Conservation (phyloP, 805 yeast genomes). For the Wilhelminamyces savonicus region DNA sequence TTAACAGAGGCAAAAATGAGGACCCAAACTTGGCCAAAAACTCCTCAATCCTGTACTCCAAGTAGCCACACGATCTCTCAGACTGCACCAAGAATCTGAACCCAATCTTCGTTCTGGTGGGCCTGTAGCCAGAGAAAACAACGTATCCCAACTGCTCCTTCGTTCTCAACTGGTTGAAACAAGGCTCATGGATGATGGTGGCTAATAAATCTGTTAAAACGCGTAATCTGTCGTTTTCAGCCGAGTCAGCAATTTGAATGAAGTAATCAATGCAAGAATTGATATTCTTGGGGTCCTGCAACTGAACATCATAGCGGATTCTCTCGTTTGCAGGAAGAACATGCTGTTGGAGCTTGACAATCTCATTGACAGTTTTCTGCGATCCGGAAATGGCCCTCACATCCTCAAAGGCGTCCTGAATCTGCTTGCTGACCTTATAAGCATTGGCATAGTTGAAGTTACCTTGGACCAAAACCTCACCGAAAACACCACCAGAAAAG, state of each 20-base stretch:
- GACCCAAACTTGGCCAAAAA: slow-evolving; percentile 48
- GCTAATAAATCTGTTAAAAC: slow-evolving; percentile 59
- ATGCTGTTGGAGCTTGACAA: slow-evolving; percentile 28
- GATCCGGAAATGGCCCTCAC: slow-evolving; percentile 13
- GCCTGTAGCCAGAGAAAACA: slow-evolving; percentile 71
- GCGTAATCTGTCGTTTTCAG: slow-evolving; percentile 21
- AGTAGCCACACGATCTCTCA: slow-evolving; percentile 66
- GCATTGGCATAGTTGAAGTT: slow-evolving; percentile 56
- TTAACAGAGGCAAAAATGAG: slow-evolving; percentile 40
- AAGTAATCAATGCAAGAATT: slow-evolving; percentile 82
- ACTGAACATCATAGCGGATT: slow-evolving; percentile 40
- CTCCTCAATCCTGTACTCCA: slow-evolving; percentile 69
- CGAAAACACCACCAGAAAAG: slow-evolving; percentile 52
- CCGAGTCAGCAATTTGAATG: slow-evolving; percentile 53
- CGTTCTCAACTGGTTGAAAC: slow-evolving; percentile 84
- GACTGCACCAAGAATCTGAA: slow-evolving; percentile 76
- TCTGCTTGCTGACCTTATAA: slow-evolving; percentile 36
- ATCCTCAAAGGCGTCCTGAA: slow-evolving; percentile 27
- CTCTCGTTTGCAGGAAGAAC: slow-evolving; percentile 32
- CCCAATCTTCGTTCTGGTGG: slow-evolving; percentile 67
- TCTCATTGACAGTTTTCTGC: slow-evolving; percentile 5
- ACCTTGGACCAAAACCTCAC: slow-evolving; percentile 75
- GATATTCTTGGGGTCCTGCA: slow-evolving; percentile 64
- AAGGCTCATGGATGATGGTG: slow-evolving; percentile 78
- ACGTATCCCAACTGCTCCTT: slow-evolving; percentile 94